These are phyloP conservation scores for Omphalea diandra DNA, from an alignment of 441 rosid genomes.

Conservation along the genomic window DNA sequence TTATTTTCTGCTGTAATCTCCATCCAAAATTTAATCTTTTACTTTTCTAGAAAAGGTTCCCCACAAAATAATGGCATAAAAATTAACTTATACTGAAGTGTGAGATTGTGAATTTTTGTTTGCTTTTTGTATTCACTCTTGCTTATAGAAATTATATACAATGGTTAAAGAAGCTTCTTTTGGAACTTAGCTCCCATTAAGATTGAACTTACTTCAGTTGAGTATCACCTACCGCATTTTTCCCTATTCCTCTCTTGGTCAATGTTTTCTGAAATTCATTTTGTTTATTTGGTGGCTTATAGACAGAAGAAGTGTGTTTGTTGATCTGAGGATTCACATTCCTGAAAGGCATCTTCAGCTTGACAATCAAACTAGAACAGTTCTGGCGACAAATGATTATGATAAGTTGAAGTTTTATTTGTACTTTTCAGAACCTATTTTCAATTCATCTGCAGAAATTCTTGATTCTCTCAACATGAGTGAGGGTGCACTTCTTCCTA, in stretches of 20 bases:
- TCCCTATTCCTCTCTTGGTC: neutral
- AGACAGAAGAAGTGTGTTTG: constrained; percentile 77
- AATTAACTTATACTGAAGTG: too few species aligned
- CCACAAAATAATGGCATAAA: neutral
- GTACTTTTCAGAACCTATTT: constrained; percentile 78
- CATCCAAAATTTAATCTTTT: neutral
- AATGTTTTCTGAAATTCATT: constrained; percentile 7
- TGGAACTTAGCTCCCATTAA: neutral
- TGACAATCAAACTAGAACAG: constrained; percentile 59
- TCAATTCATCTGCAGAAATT: constrained; percentile 69
- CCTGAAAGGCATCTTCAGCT: constrained; percentile 78
- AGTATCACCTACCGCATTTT: neutral
- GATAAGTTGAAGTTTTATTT: constrained; percentile 62
- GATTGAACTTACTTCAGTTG: neutral
- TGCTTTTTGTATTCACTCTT: neutral
- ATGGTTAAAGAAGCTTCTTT: neutral
- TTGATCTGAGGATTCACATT: constrained; percentile 60
- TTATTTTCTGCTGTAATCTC: constrained; percentile 3
- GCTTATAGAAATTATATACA: neutral
- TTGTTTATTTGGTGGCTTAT: constrained; percentile 24
- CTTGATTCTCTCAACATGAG: constrained; percentile 46
- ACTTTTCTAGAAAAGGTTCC: neutral
- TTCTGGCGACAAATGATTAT: constrained; percentile 73
- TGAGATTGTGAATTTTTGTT: neutral
- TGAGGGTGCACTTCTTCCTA: constrained; percentile 63